phyloP scores from a whole-genome alignment of 2,329 filamentous ascomycete genomes.

The Fusarium aywerte region DNA sequence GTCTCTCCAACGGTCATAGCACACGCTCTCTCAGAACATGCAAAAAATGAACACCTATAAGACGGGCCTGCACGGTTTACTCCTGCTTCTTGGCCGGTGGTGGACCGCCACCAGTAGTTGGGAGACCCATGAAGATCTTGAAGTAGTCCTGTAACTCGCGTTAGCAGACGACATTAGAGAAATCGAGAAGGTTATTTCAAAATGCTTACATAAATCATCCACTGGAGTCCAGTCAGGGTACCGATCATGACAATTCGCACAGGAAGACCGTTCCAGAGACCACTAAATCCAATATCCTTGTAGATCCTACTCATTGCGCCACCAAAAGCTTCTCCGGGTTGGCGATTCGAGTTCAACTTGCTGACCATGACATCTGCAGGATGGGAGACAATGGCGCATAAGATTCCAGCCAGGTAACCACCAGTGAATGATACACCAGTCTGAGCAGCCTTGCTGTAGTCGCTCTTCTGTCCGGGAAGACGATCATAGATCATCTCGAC shows the following conservation, averaged over 20 bases:
- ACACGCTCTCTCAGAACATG: conserved; percentile 1
- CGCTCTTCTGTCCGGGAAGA: conserved; percentile 79
- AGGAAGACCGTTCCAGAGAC: conserved; percentile 92
- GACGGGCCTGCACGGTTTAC: background rate
- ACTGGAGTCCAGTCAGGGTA: conserved; percentile 83
- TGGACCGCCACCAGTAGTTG: conserved; percentile 80
- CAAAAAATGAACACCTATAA: background rate
- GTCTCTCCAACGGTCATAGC: background rate
- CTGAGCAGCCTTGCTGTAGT: conserved; percentile 84
- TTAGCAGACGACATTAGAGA: background rate
- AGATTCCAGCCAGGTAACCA: conserved; percentile 88
- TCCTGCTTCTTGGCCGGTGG: conserved; percentile 63
- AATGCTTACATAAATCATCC: conserved; percentile 85
- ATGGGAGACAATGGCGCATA: conserved; percentile 85
- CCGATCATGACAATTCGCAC: conserved; percentile 91
- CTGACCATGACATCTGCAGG: conserved; percentile 91
- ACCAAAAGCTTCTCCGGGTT: conserved; percentile 81
- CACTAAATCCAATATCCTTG: conserved; percentile 83
- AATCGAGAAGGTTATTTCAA: background rate
- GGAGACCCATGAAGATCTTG: conserved; percentile 90
- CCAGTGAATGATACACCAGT: conserved; percentile 86
- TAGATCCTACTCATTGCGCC: conserved; percentile 83
- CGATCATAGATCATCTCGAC: conserved; percentile 85
- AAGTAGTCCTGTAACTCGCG: conserved; percentile 72
- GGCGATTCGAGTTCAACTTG: conserved; percentile 85